Conservation (phyloP, 345 rosid genomes). For the Eucalyptus erythrocorys region DNA sequence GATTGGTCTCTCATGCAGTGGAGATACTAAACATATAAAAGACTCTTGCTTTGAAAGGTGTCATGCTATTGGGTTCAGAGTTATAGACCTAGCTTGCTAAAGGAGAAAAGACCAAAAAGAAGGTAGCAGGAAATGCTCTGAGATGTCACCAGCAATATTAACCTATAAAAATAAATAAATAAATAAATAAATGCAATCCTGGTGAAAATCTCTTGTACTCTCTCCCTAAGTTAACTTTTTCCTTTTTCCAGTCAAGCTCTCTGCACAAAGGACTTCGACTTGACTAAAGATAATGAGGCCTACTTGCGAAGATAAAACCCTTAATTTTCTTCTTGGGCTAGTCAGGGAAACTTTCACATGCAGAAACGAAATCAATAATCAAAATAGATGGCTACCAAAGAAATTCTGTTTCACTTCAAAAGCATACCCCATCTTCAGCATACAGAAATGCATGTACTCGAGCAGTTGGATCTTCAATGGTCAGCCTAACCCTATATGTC, state of each 20-base stretch:
- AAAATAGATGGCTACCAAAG: not conserved
- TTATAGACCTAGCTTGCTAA: not conserved
- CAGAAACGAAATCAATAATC: not conserved
- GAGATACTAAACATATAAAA: not conserved
- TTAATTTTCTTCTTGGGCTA: not conserved
- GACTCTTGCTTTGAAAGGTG: not conserved
- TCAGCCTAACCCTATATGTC: constrained; percentile 41
- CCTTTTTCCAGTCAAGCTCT: not conserved
- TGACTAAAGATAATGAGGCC: not conserved
- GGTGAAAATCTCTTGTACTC: not conserved
- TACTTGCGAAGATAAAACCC: not conserved
- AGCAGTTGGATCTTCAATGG: constrained; percentile 89
- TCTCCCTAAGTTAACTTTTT: not conserved
- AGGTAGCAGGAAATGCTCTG: not conserved
- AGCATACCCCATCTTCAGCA: constrained; percentile 58
- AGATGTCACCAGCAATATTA: not conserved
- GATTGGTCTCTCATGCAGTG: not conserved
- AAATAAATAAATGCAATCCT: not conserved
- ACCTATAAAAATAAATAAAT: no score
- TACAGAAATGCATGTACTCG: constrained; percentile 53
- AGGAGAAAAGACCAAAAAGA: not conserved
- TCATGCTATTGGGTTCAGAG: not conserved
- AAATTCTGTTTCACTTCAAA: not conserved
- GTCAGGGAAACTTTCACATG: not conserved
- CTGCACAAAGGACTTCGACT: not conserved